Evolutionary conservation across 495 filamentous ascomycete species (phyloP).

Genomic region (Daldinia childiae): DNA sequence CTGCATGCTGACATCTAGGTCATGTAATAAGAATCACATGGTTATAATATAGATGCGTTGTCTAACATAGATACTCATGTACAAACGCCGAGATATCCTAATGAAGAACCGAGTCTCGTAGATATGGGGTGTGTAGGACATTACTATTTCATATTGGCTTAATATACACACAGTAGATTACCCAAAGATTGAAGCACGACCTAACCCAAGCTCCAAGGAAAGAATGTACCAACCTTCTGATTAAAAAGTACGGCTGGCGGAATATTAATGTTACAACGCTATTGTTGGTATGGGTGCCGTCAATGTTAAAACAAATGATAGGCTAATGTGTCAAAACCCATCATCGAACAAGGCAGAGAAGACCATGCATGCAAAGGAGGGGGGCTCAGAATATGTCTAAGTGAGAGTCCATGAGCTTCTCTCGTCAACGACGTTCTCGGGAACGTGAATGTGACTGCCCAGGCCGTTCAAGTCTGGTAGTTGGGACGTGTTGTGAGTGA

Average conservation of each 20-base stretch:
- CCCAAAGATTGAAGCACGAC: not conserved
- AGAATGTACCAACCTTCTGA: conserved; percentile 26
- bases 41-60: not conserved
- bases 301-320: not conserved
- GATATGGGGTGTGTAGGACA: not conserved
- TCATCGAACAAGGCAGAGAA: not conserved
- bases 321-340: not conserved
- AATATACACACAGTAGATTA: conserved; percentile 11
- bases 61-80: not conserved
- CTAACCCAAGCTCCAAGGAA: not conserved
- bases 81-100: not conserved
- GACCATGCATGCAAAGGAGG: not conserved
- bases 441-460: not conserved
- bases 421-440: not conserved
- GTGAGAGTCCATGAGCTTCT: not conserved
- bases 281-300: not conserved
- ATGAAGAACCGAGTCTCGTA: not conserved
- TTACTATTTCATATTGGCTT: not conserved
- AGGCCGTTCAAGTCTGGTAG: not conserved
- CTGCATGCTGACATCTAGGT: not conserved
- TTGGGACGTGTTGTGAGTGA: not conserved
- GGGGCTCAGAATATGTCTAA: not conserved
- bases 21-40: not conserved
- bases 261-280: not conserved
- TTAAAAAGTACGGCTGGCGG: not conserved